Conservation (phyloP, 352 stramenopile species). For the Pythium monospermum region DNA sequence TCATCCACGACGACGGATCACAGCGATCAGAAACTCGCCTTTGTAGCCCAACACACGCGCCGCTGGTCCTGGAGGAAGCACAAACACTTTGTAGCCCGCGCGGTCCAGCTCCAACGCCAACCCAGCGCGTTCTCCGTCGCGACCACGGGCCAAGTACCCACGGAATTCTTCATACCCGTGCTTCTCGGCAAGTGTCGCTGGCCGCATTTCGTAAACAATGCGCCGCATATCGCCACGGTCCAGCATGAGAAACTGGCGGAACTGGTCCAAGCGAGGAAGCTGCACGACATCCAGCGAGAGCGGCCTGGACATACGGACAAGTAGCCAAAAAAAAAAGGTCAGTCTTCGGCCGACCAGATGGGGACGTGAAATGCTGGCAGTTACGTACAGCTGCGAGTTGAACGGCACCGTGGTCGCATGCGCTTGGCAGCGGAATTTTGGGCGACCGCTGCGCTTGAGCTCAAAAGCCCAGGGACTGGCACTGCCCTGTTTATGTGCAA, state of each 20-base stretch:
- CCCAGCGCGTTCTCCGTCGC: slow-evolving; percentile 43
- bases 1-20: slow-evolving; percentile 36
- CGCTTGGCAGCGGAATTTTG: slow-evolving; percentile 45
- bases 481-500: slow-evolving; percentile 11
- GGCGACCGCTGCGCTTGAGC: slow-evolving; percentile 39
- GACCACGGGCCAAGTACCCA: slow-evolving; percentile 56
- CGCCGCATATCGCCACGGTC: slow-evolving; percentile 40
- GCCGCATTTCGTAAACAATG: slow-evolving; percentile 65
- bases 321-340: slow-evolving; percentile 12
- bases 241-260: slow-evolving; percentile 60
- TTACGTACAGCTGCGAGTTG: slow-evolving; percentile 25
- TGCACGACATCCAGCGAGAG: slow-evolving; percentile 56
- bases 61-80: slow-evolving; percentile 58
- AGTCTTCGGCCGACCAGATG: background rate
- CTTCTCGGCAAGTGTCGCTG: slow-evolving; percentile 45
- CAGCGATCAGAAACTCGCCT: slow-evolving; percentile 55
- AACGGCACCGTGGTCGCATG: slow-evolving; percentile 27
- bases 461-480: slow-evolving; percentile 38
- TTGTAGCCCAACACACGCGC: slow-evolving; percentile 72
- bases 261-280: slow-evolving; percentile 56
- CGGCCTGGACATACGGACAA: slow-evolving; percentile 34
- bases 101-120: slow-evolving; percentile 54
- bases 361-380: slow-evolving; percentile 20
- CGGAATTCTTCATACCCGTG: slow-evolving; percentile 57
- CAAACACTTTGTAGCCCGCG: slow-evolving; percentile 69